A percentile compares a stretch with the other conserved stretches of the same genome.
Conservation (phyloP, 148 eudicot genomes). For the Silene conica region DNA sequence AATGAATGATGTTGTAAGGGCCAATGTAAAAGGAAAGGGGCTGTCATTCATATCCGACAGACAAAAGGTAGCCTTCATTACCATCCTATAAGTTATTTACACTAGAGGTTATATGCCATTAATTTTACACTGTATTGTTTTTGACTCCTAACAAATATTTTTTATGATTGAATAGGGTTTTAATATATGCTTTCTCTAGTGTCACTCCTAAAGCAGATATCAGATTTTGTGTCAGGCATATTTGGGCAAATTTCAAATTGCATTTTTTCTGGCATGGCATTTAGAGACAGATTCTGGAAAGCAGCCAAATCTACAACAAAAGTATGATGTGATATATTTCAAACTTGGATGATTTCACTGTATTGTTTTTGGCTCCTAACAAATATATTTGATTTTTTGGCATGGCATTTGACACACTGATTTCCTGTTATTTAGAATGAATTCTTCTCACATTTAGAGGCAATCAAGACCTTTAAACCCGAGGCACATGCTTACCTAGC, state of each 20-base stretch:
- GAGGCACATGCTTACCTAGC: not conserved
- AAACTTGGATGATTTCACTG: too few relatives aligned
- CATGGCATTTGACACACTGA: not conserved
- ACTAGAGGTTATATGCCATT: not conserved
- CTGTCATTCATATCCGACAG: too few relatives aligned
- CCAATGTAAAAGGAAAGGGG: too few relatives aligned
- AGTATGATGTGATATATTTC: not conserved
- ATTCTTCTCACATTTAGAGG: not conserved
- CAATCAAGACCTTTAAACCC: not conserved
- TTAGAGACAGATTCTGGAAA: not conserved
- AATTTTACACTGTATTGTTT: not conserved
- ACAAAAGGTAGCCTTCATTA: too few relatives aligned
- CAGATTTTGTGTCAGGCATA: too few relatives aligned
- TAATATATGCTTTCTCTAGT: not conserved
- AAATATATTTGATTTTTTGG: too few relatives aligned
- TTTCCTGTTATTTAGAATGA: not conserved
- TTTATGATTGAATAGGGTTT: not conserved
- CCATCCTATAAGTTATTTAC: not conserved
- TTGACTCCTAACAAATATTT: too few relatives aligned
- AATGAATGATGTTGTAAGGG: too few relatives aligned
- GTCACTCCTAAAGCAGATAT: not conserved
- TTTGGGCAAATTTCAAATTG: not conserved
- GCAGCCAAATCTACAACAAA: not conserved
- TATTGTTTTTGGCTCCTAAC: too few relatives aligned
- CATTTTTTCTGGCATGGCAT: not conserved